These are phyloP conservation scores for Fistulifera solaris DNA, from an alignment of 108 stramenopile species.

Conservation along the genomic window DNA sequence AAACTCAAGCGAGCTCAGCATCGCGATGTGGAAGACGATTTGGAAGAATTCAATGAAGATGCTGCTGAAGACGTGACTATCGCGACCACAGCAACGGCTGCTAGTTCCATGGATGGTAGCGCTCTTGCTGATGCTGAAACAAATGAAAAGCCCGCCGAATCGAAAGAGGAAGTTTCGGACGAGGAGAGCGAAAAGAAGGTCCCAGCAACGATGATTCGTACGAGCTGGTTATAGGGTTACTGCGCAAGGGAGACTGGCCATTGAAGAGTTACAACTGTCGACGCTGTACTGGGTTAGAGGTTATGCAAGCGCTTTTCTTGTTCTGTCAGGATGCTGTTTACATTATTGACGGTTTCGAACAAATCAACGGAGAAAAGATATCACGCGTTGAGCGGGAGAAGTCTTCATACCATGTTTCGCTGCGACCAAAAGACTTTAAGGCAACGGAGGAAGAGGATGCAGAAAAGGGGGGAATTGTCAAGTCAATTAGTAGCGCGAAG, in stretches of 20 bases:
- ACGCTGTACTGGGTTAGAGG: constrained; percentile 84
- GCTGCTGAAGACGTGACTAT: constrained; percentile 46
- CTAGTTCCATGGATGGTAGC: background rate
- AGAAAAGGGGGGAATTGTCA: background rate
- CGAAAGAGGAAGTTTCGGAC: constrained; percentile 25
- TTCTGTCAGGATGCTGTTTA: constrained; percentile 77
- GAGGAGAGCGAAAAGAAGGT: background rate
- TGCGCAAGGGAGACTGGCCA: constrained; percentile 79
- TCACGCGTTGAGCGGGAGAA: constrained; percentile 67
- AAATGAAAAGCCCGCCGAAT: constrained; percentile 19
- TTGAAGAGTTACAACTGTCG: constrained; percentile 79
- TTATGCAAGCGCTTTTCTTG: constrained; percentile 69
- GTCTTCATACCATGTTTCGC: constrained; percentile 65
- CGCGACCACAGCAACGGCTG: constrained; percentile 14
- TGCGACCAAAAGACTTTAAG: constrained; percentile 47
- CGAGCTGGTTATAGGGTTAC: constrained; percentile 75
- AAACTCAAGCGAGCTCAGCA: constrained; percentile 32
- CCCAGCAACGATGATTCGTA: constrained; percentile 46
- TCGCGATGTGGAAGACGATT: constrained; percentile 33
- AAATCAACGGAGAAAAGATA: constrained; percentile 72
- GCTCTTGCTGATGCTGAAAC: constrained; percentile 9
- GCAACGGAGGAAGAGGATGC: constrained; percentile 18
- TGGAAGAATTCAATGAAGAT: constrained; percentile 46
- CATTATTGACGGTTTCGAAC: constrained; percentile 84
- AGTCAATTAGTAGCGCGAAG: background rate